These are phyloP conservation scores for Paspalum vaginatum DNA, from an alignment of 176 grass and related monocot species.

Conservation along the genomic window DNA sequence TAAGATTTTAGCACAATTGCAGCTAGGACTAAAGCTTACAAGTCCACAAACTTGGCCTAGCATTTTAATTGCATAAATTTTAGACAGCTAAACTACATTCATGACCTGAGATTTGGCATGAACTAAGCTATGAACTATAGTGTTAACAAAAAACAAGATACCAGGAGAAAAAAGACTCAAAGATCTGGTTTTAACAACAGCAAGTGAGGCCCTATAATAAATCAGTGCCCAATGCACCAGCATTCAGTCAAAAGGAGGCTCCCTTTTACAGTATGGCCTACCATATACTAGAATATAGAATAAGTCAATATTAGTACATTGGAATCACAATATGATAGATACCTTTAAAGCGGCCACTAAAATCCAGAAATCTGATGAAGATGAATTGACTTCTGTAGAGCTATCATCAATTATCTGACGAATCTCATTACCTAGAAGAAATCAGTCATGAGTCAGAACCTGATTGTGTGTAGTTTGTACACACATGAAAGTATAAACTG, in stretches of 20 bases:
- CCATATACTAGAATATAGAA: neutral
- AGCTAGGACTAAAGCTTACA: neutral
- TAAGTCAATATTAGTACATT: neutral
- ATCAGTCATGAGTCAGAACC: conserved; percentile 27
- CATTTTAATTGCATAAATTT: neutral
- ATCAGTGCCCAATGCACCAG: conserved; percentile 8
- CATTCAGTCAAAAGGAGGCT: conserved; percentile 11
- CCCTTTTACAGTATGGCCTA: neutral
- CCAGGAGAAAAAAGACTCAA: neutral
- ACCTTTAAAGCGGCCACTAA: conserved; percentile 99
- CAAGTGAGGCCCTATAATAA: neutral
- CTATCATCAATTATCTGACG: conserved; percentile 75
- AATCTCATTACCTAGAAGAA: conserved; percentile 74
- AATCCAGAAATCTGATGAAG: conserved; percentile 93
- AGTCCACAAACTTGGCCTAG: neutral
- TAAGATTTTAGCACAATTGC: neutral
- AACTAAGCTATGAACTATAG: neutral
- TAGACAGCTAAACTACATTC: neutral
- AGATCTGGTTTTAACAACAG: conserved; percentile 9
- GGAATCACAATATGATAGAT: conserved; percentile 18
- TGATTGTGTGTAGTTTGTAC: no score
- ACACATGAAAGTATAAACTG: neutral
- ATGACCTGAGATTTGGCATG: neutral
- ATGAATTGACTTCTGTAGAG: conserved; percentile 68
- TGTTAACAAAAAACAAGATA: neutral